Conservation (phyloP, 2,329 filamentous ascomycete species). For the Pseudopithomyces maydicus region DNA sequence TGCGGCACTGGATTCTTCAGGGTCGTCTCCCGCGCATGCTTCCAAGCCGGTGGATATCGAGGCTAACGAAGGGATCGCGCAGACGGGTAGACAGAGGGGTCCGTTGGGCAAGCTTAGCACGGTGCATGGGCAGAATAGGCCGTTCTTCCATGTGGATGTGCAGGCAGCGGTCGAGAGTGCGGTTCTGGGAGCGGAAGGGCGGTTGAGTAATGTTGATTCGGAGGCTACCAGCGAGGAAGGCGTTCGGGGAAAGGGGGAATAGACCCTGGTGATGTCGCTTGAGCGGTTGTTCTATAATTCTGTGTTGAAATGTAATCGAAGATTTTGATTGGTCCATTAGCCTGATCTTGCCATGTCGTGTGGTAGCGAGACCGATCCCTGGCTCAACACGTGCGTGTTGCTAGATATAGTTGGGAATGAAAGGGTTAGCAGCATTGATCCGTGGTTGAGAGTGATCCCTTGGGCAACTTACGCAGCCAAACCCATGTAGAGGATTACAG, state of each 20-base stretch:
- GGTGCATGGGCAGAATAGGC: conserved; percentile 84
- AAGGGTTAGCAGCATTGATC: too few species aligned
- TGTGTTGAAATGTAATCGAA: background rate
- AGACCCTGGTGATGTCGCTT: background rate
- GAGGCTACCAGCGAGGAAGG: conserved; percentile 4
- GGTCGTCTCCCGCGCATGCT: conserved; percentile 61
- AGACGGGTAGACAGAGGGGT: conserved; percentile 16
- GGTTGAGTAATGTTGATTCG: conserved; percentile 14
- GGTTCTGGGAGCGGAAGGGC: conserved; percentile 72
- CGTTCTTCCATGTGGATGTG: conserved; percentile 92
- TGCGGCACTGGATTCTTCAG: conserved; percentile 78
- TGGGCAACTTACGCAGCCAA: too few species aligned
- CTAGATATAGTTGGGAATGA: too few species aligned
- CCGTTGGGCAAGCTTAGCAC: conserved; percentile 59
- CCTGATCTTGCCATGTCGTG: too few species aligned
- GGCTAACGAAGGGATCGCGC: conserved; percentile 27
- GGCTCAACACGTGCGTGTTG: too few species aligned
- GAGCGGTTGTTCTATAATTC: background rate
- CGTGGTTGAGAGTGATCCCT: too few species aligned
- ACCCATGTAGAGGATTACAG: too few species aligned
- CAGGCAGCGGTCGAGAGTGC: conserved; percentile 88
- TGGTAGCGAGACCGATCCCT: too few species aligned
- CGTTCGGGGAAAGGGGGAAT: conserved; percentile 6
- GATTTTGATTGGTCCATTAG: background rate
- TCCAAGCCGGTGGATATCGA: conserved; percentile 51